Percentiles rank a stretch among this genome's conserved stretches.
Evolutionary conservation across 148 eudicot genomes (phyloP).

Genomic region (Suaeda aralocaspica): DNA sequence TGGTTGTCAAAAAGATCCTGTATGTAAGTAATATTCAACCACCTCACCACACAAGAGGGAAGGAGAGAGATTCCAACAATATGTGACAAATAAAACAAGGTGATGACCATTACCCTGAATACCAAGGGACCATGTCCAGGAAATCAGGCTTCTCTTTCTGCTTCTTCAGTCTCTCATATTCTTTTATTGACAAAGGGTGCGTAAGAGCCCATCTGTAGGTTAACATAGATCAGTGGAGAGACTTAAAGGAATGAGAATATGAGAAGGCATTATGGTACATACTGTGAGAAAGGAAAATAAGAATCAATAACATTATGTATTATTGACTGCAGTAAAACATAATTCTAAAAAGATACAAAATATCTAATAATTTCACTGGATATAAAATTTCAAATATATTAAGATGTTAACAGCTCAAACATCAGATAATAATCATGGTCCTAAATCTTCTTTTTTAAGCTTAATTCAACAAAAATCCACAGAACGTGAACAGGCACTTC

Average conservation of each 20-base stretch:
- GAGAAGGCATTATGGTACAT: background rate
- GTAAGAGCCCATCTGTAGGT: constrained; percentile 97
- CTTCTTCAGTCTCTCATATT: constrained; percentile 64
- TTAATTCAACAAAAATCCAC: background rate
- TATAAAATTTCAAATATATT: background rate
- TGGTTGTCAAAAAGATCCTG: background rate
- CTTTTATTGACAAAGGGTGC: constrained; percentile 77
- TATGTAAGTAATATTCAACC: background rate
- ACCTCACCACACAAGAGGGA: background rate
- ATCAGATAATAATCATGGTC: too few species aligned
- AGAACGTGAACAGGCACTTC: background rate
- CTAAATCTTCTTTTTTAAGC: too few species aligned
- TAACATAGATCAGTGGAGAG: constrained; percentile 15
- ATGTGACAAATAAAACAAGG: background rate
- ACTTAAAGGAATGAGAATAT: background rate
- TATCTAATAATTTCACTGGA: background rate
- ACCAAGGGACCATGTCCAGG: constrained; percentile 99
- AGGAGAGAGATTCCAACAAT: constrained; percentile 3
- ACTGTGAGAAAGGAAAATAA: background rate
- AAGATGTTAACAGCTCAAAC: background rate
- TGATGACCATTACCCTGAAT: constrained; percentile 69
- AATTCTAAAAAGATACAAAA: background rate
- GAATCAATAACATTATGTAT: background rate
- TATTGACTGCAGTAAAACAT: background rate
- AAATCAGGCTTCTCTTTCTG: constrained; percentile 82